A percentile compares a stretch with the other conserved stretches of the same genome.
Conservation (phyloP, 2,329 filamentous ascomycete species). For the Plenodomus biglobosus region DNA sequence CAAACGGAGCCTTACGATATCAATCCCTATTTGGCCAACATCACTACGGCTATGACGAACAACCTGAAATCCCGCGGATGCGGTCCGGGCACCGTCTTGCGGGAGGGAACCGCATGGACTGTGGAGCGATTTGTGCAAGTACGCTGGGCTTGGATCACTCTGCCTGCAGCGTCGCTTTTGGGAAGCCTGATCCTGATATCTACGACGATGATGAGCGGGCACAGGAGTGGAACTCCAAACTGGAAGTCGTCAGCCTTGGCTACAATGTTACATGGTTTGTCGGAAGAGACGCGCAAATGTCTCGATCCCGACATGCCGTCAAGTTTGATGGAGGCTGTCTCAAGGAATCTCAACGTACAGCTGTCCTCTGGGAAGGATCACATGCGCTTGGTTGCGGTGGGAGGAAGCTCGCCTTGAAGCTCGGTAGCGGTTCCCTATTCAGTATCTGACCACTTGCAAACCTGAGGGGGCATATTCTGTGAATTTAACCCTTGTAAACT, state of each 20-base stretch:
- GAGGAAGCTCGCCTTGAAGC: too few species aligned
- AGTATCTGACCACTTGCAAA: too few species aligned
- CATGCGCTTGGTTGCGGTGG: background rate
- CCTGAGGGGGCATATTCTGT: too few species aligned
- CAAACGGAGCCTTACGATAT: slow-evolving; percentile 15
- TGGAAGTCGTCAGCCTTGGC: slow-evolving; percentile 25
- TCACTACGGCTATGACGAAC: slow-evolving; percentile 16
- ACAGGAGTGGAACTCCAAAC: slow-evolving; percentile 1
- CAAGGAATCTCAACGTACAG: slow-evolving; percentile 4
- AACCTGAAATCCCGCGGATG: slow-evolving; percentile 8
- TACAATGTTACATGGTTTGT: slow-evolving; percentile 20
- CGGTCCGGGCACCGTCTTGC: slow-evolving; percentile 7
- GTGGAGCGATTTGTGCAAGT: slow-evolving; percentile 13
- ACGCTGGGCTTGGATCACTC: slow-evolving; percentile 18
- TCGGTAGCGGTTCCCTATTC: too few species aligned
- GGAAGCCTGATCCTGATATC: slow-evolving; percentile 14
- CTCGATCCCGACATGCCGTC: slow-evolving; percentile 7
- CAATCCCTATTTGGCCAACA: slow-evolving; percentile 3
- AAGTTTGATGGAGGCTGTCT: slow-evolving; percentile 18
- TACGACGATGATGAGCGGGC: slow-evolving; percentile 11
- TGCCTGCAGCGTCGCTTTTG: slow-evolving; percentile 12
- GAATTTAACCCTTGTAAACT: too few species aligned
- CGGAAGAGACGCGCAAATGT: slow-evolving; percentile 10
- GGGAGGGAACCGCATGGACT: slow-evolving; percentile 16
- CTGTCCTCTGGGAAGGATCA: background rate